Evolutionary conservation across 345 rosid genomes (phyloP), one percentile per base, ranked within the genome.

Genomic region (Turnera subulata): DNA sequence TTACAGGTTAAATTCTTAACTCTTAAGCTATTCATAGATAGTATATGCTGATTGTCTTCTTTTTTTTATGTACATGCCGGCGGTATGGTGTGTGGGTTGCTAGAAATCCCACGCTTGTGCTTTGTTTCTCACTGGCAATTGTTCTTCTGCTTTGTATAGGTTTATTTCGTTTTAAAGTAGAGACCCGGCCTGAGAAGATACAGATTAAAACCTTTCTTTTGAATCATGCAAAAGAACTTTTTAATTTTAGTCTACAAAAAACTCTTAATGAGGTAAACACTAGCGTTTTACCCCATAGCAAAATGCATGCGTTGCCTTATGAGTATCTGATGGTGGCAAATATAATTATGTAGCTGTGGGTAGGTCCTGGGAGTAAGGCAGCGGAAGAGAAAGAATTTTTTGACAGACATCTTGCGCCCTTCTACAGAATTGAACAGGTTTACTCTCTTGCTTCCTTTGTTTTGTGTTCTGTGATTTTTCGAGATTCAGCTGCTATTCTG

Each of bases 381-480:
- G 70, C 70, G 6, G 70, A 66, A 23, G 70, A 66, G 64, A 66
- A 66, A 45, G 58, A 32, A 2, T 66, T 58, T 58, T 66, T 66
- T 58, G 70, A 66, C 48, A 58, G 70, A 46, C 70, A 58, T 29
- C 70, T 66, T 33, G 63, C 70, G 42, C 70, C 70, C 17, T 66
- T 66, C 53, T 66, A 66, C 64, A 58, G 70, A 66, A 66, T 66
- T 58, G 70, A 66, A 45, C 70, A 66, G 70, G 70, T 66, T 45
- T 45, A 15, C 45, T 37, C 45, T 33, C 16, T 33, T 52, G 9
- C 22, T 11, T 50, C 23, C 22, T 46, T 55, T 26, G 2, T 17
- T 15, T 26, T 25, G 45, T 46, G 14, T 39, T 50, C 13, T 50
- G 11, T 39, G 18, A 43, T 65, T 50, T 65, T n/a, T 42, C 32